Percentiles rank a stretch among this genome's conserved stretches.
Evolutionary conservation across 1,284 basidiomycete species (phyloP).

Genomic region (Meira miltonrushii): DNA sequence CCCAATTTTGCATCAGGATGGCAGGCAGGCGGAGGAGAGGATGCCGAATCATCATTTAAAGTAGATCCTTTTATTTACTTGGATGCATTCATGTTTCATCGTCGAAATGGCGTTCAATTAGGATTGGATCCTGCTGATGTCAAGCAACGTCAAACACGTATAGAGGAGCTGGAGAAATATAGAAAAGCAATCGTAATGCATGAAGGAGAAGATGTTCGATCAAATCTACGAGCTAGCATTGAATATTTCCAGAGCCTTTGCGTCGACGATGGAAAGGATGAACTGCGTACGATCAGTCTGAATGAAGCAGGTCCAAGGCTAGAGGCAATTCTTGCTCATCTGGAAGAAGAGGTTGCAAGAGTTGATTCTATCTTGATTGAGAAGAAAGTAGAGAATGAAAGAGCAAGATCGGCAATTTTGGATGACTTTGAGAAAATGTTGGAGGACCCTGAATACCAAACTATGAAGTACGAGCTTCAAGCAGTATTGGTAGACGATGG

Average conservation of each 20-base stretch:
- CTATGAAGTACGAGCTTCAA: background rate
- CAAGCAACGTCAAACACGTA: background rate
- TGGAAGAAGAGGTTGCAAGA: background rate
- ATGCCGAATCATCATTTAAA: background rate
- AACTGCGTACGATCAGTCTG: background rate
- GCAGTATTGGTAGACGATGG: background rate
- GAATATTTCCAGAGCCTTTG: constrained; percentile 1
- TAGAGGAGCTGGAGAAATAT: constrained; percentile 8
- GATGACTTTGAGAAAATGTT: background rate
- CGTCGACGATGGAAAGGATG: background rate
- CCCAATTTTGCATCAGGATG: background rate
- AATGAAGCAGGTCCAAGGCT: background rate
- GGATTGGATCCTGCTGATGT: constrained; percentile 3
- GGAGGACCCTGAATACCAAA: background rate
- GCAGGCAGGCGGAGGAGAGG: background rate
- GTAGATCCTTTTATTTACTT: background rate
- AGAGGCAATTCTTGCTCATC: background rate
- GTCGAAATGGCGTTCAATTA: constrained; percentile 3
- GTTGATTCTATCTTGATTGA: background rate
- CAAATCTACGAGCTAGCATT: background rate
- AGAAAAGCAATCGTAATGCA: background rate
- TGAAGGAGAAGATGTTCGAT: background rate
- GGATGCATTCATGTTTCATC: constrained; percentile 7
- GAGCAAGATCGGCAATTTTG: background rate
- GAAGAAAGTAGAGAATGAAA: background rate